A percentile compares a stretch with the other conserved stretches of the same genome.
Evolutionary conservation across 2,329 filamentous ascomycete genomes (phyloP).

Genomic region (Pyricularia pennisetigena): DNA sequence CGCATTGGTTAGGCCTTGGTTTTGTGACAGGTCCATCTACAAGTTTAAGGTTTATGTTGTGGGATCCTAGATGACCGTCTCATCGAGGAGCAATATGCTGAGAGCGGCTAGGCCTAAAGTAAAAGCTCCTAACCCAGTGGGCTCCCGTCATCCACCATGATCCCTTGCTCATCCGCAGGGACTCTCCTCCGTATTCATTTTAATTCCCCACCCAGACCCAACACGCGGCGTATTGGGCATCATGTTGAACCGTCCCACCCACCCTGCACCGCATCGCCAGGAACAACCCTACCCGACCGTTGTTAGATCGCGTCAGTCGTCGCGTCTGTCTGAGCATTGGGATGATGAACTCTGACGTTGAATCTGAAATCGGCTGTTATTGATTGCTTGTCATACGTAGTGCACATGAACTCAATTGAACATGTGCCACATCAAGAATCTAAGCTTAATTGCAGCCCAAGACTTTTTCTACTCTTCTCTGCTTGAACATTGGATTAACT

Average conservation of each 20-base stretch:
- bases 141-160: background rate
- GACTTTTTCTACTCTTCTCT: background rate
- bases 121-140: background rate
- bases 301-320: background rate
- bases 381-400: background rate
- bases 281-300: background rate
- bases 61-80: background rate
- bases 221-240: background rate
- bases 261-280: background rate
- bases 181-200: background rate
- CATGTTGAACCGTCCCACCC: background rate
- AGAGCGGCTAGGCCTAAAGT: background rate
- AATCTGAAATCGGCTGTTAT: no score
- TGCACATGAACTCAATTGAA: background rate
- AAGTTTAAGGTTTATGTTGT: background rate
- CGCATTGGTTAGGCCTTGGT: background rate
- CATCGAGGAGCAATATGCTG: background rate
- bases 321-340: background rate
- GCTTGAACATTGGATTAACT: background rate
- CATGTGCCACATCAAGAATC: background rate
- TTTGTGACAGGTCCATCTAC: background rate
- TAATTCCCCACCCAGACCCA: background rate
- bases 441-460: background rate
- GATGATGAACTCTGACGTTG: background rate
- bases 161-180: no score